Base-by-base conservation (phyloP, 2,329 filamentous ascomycete species). In the Verticillium tricorpus region DNA sequence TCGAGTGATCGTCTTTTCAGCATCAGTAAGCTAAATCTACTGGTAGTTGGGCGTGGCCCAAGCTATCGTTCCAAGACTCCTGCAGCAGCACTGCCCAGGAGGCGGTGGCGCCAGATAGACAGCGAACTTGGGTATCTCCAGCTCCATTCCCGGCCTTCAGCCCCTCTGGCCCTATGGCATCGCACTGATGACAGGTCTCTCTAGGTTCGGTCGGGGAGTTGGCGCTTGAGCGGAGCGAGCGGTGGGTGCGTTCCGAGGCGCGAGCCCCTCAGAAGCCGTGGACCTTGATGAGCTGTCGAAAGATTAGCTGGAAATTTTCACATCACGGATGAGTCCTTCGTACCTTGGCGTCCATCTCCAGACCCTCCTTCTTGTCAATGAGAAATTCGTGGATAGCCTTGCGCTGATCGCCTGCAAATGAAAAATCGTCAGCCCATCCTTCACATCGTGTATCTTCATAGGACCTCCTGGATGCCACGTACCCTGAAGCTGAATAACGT, bases 371-470 rank as follows among this genome's bases (percentile, higher is more conserved):
- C 84, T 93, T 92, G 81, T 93, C 89, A 78, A 87, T 86, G 79
- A 96, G 86, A 82, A 96, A 96, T 74, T 95, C 91, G 78, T 93
- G 89, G 76, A 94, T 89, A 85, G 93, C 90, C 80, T 93, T 93
- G 80, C 92, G 92, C 83, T 96, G 92, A 78, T 96, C 92, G 73
- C 92, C 45, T 50, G 45, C 7, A 22, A 54, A 17, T 25, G 45
- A 5, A 22, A 17, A 15, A 2, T 11, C 34, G 39, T 50, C 45
- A 50, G 19, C 45, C 25, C 45, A 5, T 22, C n/a, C 45, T 8
- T 22, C 25, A 28, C 34, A 37, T 60, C 19, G 19, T 25, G 19
- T 32, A 54, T 22, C 40, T 32, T 14, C 1, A 2, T n/a, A 6
- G 1, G 12, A 32, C 17, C 56, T 40, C 19, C 63, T 61, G 19